Conservation (phyloP, 1,284 basidiomycete genomes). For the Termitomyces sp. region DNA sequence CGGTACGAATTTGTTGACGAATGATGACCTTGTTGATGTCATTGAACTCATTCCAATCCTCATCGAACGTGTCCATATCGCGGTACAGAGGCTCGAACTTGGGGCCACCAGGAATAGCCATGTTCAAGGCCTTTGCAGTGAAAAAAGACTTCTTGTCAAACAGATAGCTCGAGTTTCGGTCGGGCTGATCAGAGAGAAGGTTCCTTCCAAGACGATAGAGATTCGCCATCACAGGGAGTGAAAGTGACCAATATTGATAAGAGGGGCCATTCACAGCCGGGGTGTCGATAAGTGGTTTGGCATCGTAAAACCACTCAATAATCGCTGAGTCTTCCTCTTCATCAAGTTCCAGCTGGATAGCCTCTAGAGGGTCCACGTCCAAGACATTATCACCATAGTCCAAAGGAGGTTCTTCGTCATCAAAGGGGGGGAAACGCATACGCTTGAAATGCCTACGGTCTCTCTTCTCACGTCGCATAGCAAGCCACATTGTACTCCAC, state of each 20-base stretch:
- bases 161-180: slow-evolving; percentile 86
- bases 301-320: slow-evolving; percentile 98
- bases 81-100: slow-evolving; percentile 95
- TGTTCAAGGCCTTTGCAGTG: slow-evolving; percentile 96
- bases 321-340: slow-evolving; percentile 93
- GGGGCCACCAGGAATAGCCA: slow-evolving; percentile 97
- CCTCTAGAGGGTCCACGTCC: slow-evolving; percentile 96
- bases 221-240: slow-evolving; percentile 94
- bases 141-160: slow-evolving; percentile 99
- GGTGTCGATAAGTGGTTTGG: slow-evolving; percentile 90
- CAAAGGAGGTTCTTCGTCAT: slow-evolving; percentile 97
- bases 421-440: slow-evolving; percentile 99
- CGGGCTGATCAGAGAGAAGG: slow-evolving; percentile 88
- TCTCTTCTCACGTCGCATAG: slow-evolving; percentile 98
- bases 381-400: slow-evolving; percentile 99
- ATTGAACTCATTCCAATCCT: slow-evolving; percentile 99
- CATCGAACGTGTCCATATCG: slow-evolving; percentile 96
- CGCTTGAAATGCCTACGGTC: slow-evolving; percentile 99
- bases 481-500: slow-evolving; percentile 99
- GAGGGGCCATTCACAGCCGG: slow-evolving; percentile 88
- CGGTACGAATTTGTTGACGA: slow-evolving; percentile 96
- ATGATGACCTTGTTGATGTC: slow-evolving; percentile 99
- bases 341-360: slow-evolving; percentile 96
- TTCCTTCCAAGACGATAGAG: slow-evolving; percentile 94
- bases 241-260: slow-evolving; percentile 91